These are phyloP conservation scores for Acacia pycnantha DNA, from an alignment of 331 rosid species.

Conservation along the genomic window DNA sequence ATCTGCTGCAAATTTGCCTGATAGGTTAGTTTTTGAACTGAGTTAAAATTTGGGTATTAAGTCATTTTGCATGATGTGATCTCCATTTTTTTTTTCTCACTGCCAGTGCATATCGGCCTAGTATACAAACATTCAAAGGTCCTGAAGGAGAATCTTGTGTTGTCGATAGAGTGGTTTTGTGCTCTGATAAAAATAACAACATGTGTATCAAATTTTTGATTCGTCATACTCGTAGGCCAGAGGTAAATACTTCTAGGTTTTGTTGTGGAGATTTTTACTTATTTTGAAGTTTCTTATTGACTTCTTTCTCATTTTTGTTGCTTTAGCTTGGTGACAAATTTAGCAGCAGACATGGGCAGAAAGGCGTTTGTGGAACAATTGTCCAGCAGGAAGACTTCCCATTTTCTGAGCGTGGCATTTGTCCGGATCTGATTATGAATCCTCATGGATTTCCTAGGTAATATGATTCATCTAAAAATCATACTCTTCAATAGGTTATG, in stretches of 20 bases:
- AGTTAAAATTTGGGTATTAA: background rate
- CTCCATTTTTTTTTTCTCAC: background rate
- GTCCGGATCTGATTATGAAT: conserved; percentile 97
- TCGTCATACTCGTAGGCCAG: conserved; percentile 97
- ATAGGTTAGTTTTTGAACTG: conserved; percentile 42
- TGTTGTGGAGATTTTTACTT: conserved; percentile 9
- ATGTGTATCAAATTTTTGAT: conserved; percentile 66
- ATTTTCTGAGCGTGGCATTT: conserved; percentile 93
- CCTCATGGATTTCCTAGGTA: conserved; percentile 99
- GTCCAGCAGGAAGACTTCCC: conserved; percentile 97
- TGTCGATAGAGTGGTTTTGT: conserved; percentile 83
- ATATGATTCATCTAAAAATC: conserved; percentile 2
- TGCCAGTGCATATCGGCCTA: conserved; percentile 58
- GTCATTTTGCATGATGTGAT: conserved; percentile 25
- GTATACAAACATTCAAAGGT: conserved; percentile 53
- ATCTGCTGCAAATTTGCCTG: conserved; percentile 50
- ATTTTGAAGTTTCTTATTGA: conserved; percentile 14
- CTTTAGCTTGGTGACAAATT: conserved; percentile 92
- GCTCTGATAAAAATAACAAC: conserved; percentile 65
- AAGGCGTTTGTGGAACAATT: conserved; percentile 97
- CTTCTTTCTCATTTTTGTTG: conserved; percentile 24
- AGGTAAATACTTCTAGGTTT: conserved; percentile 50
- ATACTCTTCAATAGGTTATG: background rate
- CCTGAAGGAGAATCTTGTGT: conserved; percentile 82
- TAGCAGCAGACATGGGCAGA: conserved; percentile 99